A percentile compares a stretch with the other conserved stretches of the same genome.
Evolutionary conservation across 2,329 filamentous ascomycete species (phyloP).

Genomic region (Sporothrix variecibatus): DNA sequence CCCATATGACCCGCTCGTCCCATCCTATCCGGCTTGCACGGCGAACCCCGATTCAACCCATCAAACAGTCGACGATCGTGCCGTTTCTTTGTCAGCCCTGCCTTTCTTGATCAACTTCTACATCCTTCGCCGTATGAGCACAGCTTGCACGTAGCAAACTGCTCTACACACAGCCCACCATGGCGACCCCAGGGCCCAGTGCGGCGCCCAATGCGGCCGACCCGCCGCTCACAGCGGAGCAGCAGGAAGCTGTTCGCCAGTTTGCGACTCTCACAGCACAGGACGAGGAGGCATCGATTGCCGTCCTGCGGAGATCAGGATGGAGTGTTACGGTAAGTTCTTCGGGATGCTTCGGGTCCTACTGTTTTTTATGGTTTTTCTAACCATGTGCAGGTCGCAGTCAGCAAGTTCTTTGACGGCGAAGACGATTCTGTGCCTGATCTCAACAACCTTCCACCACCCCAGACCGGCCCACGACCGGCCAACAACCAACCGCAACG

Average conservation of each 20-base stretch:
- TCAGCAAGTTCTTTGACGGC: constrained; percentile 96
- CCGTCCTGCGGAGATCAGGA: constrained; percentile 79
- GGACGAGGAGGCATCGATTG: constrained; percentile 71
- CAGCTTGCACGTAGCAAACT: neutral
- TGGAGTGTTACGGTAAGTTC: constrained; percentile 89
- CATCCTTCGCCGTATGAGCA: neutral
- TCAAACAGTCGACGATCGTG: neutral
- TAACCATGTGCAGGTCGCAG: constrained; percentile 71
- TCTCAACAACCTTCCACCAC: constrained; percentile 58
- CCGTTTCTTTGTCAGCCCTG: neutral
- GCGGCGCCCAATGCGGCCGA: constrained; percentile 46
- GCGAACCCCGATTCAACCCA: neutral
- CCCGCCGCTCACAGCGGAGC: constrained; percentile 63
- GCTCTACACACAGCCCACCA: neutral
- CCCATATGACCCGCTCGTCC: neutral
- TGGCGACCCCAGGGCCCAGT: constrained; percentile 50
- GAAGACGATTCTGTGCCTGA: constrained; percentile 55
- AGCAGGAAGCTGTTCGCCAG: constrained; percentile 84
- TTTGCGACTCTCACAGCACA: constrained; percentile 88
- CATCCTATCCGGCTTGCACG: neutral
- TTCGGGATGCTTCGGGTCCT: neutral
- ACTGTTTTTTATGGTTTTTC: neutral
- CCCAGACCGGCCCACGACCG: constrained; percentile 55
- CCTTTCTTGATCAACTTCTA: neutral
- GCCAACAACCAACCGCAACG: constrained; percentile 50